These are phyloP conservation scores for Pulveroboletus sp. DNA, from an alignment of 768 basidiomycete species.

Conservation along the genomic window DNA sequence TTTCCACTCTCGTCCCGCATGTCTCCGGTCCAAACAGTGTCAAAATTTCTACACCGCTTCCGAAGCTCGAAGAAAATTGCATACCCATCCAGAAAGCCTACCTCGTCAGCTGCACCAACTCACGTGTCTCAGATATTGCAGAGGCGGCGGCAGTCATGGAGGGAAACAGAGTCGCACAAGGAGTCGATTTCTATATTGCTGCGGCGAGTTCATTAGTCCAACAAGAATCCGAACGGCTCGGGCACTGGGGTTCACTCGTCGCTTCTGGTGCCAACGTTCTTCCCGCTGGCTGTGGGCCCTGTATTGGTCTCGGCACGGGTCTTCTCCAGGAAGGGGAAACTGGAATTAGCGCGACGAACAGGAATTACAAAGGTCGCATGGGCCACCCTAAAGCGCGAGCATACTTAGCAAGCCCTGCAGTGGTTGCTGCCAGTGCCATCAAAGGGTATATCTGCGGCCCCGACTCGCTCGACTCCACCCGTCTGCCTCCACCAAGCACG, in stretches of 20 bases:
- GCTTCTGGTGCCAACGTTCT: conserved; percentile 88
- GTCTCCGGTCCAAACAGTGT: conserved; percentile 98
- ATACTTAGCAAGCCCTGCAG: conserved; percentile 93
- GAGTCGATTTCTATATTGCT: conserved; percentile 96
- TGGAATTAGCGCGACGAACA: conserved; percentile 96
- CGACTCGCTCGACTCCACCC: conserved; percentile 50
- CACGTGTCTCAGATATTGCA: conserved; percentile 89
- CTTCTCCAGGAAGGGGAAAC: conserved; percentile 91
- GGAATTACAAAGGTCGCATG: conserved; percentile 99
- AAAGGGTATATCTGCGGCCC: conserved; percentile 90
- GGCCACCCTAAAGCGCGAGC: conserved; percentile 92
- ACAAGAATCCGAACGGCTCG: conserved; percentile 76
- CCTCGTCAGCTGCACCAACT: conserved; percentile 97
- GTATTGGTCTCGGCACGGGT: conserved; percentile 93
- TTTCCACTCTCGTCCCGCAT: conserved; percentile 91
- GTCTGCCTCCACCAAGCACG: conserved; percentile 45
- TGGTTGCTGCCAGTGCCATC: conserved; percentile 93
- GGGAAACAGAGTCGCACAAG: conserved; percentile 74
- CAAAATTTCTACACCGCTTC: conserved; percentile 91
- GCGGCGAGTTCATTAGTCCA: conserved; percentile 93
- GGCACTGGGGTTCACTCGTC: conserved; percentile 85
- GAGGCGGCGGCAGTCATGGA: conserved; percentile 88
- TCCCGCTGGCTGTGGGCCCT: conserved; percentile 96
- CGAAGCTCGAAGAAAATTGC: conserved; percentile 64
- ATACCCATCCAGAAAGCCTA: conserved; percentile 96